phyloP scores from a whole-genome alignment of 148 eudicot species.

The Vaccinium myrtillus region DNA sequence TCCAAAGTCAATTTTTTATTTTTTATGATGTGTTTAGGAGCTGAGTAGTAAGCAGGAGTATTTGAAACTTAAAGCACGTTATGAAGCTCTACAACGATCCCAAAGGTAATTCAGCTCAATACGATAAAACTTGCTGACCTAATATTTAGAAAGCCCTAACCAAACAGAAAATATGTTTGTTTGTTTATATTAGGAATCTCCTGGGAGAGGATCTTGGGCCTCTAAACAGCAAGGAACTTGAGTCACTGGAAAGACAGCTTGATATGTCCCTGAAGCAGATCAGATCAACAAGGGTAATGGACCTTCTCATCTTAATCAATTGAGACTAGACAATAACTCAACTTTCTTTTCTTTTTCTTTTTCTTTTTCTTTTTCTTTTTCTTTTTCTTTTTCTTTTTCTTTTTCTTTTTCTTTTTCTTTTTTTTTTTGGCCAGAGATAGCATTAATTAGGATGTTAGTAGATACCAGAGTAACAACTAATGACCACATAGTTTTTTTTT shows the following conservation, averaged over 20 bases:
- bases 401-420: too few relatives aligned
- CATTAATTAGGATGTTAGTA: too few relatives aligned
- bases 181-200: constrained; percentile 64
- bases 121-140: neutral
- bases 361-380: too few relatives aligned
- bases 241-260: constrained; percentile 85
- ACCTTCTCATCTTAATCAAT: neutral
- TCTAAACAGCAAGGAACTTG: constrained; percentile 83
- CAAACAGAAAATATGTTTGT: neutral
- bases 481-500: too few relatives aligned
- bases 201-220: constrained; percentile 96
- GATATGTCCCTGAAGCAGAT: constrained; percentile 86
- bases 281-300: constrained; percentile 70
- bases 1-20: too few relatives aligned
- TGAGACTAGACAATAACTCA: neutral
- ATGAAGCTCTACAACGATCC: constrained; percentile 65
- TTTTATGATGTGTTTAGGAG: constrained; percentile 42
- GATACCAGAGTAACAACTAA: too few relatives aligned
- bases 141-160: neutral
- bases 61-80: constrained; percentile 73
- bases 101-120: constrained; percentile 44
- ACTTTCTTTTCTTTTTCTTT: neutral
- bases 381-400: too few relatives aligned
- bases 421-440: too few relatives aligned
- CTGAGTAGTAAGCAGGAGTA: constrained; percentile 85